Conservation (phyloP, 192 early-diverging fungal genomes). For the Mortierella claussenii region DNA sequence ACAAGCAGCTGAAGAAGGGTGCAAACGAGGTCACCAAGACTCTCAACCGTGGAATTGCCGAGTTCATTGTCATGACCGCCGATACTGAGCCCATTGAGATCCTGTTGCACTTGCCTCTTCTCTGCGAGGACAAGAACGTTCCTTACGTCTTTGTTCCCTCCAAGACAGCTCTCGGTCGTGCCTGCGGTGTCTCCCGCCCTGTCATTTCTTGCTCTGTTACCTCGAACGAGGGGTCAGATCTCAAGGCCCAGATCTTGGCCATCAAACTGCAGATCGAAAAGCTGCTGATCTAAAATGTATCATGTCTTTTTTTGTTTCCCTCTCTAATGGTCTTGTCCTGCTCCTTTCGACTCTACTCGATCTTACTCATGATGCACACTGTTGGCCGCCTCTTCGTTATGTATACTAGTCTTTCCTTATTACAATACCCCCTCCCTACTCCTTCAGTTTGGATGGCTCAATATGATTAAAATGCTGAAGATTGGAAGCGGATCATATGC, state of each 20-base stretch:
- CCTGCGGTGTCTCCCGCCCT: slow-evolving; percentile 95
- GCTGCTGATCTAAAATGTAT: slow-evolving; percentile 85
- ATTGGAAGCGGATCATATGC: too few species aligned
- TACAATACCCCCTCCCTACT: too few species aligned
- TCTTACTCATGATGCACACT: too few species aligned
- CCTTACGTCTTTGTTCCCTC: slow-evolving; percentile 99
- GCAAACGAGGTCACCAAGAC: slow-evolving; percentile 99
- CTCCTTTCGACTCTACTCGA: too few species aligned
- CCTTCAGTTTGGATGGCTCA: too few species aligned
- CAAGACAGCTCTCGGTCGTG: slow-evolving; percentile 95
- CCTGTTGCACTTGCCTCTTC: slow-evolving; percentile 94
- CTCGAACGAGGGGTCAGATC: slow-evolving; percentile 97
- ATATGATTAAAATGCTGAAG: too few species aligned
- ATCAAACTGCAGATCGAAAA: slow-evolving; percentile 97
- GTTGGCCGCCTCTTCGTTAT: too few species aligned
- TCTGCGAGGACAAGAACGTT: slow-evolving; percentile 99
- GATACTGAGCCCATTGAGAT: slow-evolving; percentile 99
- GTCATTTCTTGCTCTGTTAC: slow-evolving; percentile 95
- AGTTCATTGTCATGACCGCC: slow-evolving; percentile 99
- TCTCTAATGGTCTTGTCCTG: too few species aligned
- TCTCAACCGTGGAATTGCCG: slow-evolving; percentile 97
- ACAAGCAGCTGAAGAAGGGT: slow-evolving; percentile 99
- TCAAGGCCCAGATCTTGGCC: slow-evolving; percentile 90
- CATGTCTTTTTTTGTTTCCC: too few species aligned
- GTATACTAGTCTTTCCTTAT: too few species aligned